Evolutionary conservation across 805 yeast genomes (phyloP).

Genomic region (Cyberlindnera saturnus): DNA sequence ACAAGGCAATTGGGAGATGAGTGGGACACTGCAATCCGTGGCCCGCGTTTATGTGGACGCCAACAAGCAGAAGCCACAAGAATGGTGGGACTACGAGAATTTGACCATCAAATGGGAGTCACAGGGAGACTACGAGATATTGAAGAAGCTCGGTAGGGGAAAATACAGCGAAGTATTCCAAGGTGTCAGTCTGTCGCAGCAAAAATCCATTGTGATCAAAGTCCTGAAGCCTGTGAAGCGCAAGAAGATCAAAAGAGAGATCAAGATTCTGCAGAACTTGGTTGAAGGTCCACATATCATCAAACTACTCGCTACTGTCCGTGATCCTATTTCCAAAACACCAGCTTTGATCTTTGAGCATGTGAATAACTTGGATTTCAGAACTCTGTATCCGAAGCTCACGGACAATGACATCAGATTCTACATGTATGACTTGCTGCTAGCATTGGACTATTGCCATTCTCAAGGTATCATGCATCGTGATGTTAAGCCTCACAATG

Average conservation of each 20-base stretch:
- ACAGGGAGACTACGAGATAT: conserved; percentile 79
- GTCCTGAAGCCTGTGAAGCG: conserved; percentile 90
- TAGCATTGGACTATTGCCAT: conserved; percentile 83
- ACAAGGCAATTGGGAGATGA: background rate
- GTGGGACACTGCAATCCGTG: conserved; percentile 32
- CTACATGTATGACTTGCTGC: conserved; percentile 77
- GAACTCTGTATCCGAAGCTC: conserved; percentile 79
- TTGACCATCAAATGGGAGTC: conserved; percentile 77
- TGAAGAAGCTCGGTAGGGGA: conserved; percentile 84
- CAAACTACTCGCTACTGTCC: conserved; percentile 72
- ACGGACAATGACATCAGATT: conserved; percentile 68
- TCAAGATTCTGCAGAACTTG: conserved; percentile 79
- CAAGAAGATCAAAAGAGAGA: conserved; percentile 88
- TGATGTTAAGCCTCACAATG: conserved; percentile 91
- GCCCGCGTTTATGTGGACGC: conserved; percentile 81
- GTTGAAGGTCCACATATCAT: conserved; percentile 81
- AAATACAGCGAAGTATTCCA: conserved; percentile 91
- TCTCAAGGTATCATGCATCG: conserved; percentile 94
- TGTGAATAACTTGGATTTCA: conserved; percentile 78
- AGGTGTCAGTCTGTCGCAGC: conserved; percentile 62
- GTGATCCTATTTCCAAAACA: conserved; percentile 78
- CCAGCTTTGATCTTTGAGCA: conserved; percentile 87
- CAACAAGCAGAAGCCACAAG: conserved; percentile 65
- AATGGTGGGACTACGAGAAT: conserved; percentile 82
- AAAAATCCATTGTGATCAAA: conserved; percentile 73